Evolutionary conservation across 139 green algal genomes (phyloP), one percentile per base, ranked within the genome.

Genomic region (Chlorella sp.): DNA sequence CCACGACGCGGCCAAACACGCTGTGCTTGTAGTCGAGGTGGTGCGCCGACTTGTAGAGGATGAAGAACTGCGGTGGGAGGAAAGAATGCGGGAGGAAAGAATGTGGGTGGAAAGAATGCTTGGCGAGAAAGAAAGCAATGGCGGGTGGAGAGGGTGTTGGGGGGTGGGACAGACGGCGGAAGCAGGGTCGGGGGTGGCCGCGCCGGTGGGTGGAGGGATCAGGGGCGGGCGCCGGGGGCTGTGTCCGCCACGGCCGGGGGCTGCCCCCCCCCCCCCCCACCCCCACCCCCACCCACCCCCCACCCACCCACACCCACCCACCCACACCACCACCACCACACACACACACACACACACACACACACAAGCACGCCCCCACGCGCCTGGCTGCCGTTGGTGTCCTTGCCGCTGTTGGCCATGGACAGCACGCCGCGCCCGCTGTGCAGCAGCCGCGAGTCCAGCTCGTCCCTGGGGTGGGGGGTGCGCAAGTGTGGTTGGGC

Each of bases 1-100:
- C 91, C 64, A 95, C 91, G 14, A 97, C 90, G 29, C 79, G 77
- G 3, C 93, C 93, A 86, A 97, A 97, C 6, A 97, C 91, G 53
- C 85, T 85, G 88, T 97, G 93, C 87, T 99, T 99, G 85, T 90
- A 93, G 85, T 99, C 91, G 23, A 99, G 87, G 83, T 99, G 96
- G 17, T 73, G 80, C 35, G 91, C 90, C 12, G 83, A 90, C 73
- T 96, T 96, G 85, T 93, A 97, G 36, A 93, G 82, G 55, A 97
- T 89, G 85, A 94, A 96, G 75, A 95, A 95, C 81, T 95, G 91
- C 58, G 29, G 58, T 23, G 58, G 21, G 53, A 23, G 53, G 53
- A 8, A 61, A 61, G 53, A 53, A 14, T 14, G 36, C 74, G 84
- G 50, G 67, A 33, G 51, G 33, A 25, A 56, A 66, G 59, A 66